Percentiles rank a stretch among this genome's conserved stretches.
Evolutionary conservation across 345 rosid genomes (phyloP).

Genomic region (Eucalyptus caleyi): DNA sequence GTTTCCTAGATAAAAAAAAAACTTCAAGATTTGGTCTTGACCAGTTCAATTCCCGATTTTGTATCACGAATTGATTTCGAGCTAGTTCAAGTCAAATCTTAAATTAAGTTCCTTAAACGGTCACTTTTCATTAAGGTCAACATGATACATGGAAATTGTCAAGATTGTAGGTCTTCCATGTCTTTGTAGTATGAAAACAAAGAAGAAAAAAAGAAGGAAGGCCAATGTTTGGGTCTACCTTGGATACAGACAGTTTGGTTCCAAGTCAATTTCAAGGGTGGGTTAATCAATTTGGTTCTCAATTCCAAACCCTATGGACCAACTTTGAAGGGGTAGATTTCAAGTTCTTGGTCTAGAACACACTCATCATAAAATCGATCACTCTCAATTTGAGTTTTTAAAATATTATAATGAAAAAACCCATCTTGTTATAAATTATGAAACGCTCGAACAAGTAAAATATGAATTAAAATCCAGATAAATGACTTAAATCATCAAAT

Average conservation of each 20-base stretch:
- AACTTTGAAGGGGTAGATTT: neutral
- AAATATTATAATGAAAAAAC: neutral
- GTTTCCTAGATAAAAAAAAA: neutral
- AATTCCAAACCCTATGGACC: neutral
- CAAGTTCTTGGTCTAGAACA: neutral
- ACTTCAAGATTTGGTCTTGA: too few species aligned
- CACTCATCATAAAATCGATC: rapidly evolving
- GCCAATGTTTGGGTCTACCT: neutral
- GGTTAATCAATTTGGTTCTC: neutral
- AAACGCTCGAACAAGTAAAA: rapidly evolving
- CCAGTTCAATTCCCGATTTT: neutral
- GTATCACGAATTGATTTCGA: rapidly evolving
- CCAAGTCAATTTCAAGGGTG: neutral
- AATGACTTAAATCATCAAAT: neutral
- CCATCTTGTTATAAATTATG: neutral
- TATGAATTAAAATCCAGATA: rapidly evolving
- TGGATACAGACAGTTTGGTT: rapidly evolving
- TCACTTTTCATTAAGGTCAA: neutral
- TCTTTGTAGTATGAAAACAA: neutral
- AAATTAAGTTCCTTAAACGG: neutral
- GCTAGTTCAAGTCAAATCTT: neutral
- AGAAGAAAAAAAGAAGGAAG: neutral
- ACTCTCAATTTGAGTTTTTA: neutral
- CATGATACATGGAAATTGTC: neutral
- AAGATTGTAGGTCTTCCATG: neutral